These are phyloP conservation scores for Penicillium expansum DNA, from an alignment of 2,329 filamentous ascomycete genomes.

Conservation along the genomic window DNA sequence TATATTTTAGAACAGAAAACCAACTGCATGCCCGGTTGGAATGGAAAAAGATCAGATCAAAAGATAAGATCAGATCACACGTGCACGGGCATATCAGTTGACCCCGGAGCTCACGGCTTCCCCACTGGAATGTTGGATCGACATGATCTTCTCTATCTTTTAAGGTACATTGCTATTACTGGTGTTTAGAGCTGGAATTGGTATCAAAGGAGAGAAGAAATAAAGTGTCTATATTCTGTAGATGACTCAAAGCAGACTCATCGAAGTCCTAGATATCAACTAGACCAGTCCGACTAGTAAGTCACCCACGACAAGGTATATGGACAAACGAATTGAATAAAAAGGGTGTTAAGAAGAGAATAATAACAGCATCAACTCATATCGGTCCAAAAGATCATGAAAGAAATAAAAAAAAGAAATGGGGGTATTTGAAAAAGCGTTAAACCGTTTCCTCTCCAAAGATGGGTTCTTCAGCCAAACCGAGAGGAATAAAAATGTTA, in stretches of 20 bases:
- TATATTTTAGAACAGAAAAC: background rate
- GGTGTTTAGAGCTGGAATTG: background rate
- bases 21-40: background rate
- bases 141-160: constrained; percentile 17
- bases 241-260: background rate
- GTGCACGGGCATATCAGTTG: constrained; percentile 24
- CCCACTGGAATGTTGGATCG: constrained; percentile 23
- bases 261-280: background rate
- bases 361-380: constrained; percentile 35
- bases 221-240: constrained; percentile 14
- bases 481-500: constrained; percentile 17
- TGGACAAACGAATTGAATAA: constrained; percentile 24
- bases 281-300: background rate
- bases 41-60: background rate
- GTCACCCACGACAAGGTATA: constrained; percentile 17
- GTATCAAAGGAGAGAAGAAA: background rate
- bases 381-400: constrained; percentile 28
- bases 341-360: constrained; percentile 20
- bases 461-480: constrained; percentile 23
- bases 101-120: constrained; percentile 19
- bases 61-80: constrained; percentile 26
- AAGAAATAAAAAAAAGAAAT: constrained; percentile 13
- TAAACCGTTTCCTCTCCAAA: constrained; percentile 24
- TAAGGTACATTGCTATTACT: background rate
- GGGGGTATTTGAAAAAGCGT: constrained; percentile 33